phyloP scores from a whole-genome alignment of 2,329 filamentous ascomycete genomes.

The Periconia macrospinosa region DNA sequence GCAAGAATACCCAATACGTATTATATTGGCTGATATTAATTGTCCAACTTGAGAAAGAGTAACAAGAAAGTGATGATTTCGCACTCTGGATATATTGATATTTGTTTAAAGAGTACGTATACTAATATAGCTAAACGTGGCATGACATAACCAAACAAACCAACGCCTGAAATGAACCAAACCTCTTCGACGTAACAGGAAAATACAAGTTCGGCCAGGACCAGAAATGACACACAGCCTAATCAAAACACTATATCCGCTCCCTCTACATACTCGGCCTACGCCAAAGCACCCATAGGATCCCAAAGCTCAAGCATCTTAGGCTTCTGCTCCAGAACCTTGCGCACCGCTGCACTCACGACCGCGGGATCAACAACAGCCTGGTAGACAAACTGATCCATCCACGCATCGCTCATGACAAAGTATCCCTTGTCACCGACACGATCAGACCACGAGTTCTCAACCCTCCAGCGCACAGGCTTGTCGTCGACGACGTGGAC shows the following conservation, averaged over 20 bases:
- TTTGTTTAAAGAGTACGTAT: neutral
- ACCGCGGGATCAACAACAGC: conserved; percentile 74
- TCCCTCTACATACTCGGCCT: neutral
- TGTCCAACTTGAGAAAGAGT: too few species aligned
- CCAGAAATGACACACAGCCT: neutral
- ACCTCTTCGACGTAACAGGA: neutral
- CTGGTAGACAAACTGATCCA: conserved; percentile 76
- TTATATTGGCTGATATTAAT: too few species aligned
- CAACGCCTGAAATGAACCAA: neutral
- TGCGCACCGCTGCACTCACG: conserved; percentile 63
- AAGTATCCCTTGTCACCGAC: conserved; percentile 81
- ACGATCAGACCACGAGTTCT: conserved; percentile 78
- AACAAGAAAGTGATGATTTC: too few species aligned
- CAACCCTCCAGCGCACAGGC: conserved; percentile 77
- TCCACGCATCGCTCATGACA: conserved; percentile 77
- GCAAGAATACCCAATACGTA: too few species aligned
- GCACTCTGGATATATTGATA: neutral
- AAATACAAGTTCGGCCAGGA: neutral
- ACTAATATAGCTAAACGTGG: neutral
- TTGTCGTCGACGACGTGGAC: conserved; percentile 73
- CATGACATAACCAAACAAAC: neutral
- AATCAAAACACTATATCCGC: neutral
- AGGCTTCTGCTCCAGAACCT: conserved; percentile 71
- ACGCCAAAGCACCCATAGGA: conserved; percentile 73
- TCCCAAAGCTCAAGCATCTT: conserved; percentile 70